phyloP scores from a whole-genome alignment of 768 basidiomycete genomes.

The Tephrocybe sp. region DNA sequence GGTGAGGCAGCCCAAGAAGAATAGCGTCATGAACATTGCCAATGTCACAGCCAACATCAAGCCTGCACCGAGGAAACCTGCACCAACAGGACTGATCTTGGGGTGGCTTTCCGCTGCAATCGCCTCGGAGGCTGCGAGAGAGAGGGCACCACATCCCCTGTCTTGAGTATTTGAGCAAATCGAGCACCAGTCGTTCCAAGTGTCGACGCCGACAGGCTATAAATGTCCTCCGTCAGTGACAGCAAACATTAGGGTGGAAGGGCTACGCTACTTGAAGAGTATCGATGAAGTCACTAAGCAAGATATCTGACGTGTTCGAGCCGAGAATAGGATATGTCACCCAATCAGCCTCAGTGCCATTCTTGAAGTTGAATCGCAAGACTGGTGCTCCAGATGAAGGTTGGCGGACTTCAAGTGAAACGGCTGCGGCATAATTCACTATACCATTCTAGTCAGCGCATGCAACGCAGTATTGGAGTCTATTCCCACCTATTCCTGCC shows the following conservation, averaged over 20 bases:
- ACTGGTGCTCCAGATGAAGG: constrained; percentile 41
- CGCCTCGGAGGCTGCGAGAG: constrained; percentile 30
- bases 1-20: constrained; percentile 37
- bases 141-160: constrained; percentile 53
- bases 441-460: not conserved
- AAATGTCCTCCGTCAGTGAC: not conserved
- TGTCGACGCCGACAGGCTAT: constrained; percentile 49
- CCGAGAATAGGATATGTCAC: constrained; percentile 45
- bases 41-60: constrained; percentile 42
- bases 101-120: constrained; percentile 24
- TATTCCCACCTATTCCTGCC: constrained; percentile 52
- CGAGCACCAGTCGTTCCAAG: constrained; percentile 55
- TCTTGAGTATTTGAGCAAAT: constrained; percentile 54
- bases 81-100: constrained; percentile 50
- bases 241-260: not conserved
- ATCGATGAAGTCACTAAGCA: constrained; percentile 48
- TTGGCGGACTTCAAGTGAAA: constrained; percentile 59
- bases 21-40: constrained; percentile 33
- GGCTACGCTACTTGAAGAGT: constrained; percentile 27
- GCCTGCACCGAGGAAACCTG: constrained; percentile 68
- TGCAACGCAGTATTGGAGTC: not conserved
- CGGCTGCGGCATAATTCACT: constrained; percentile 63
- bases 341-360: constrained; percentile 51
- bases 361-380: constrained; percentile 68
- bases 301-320: constrained; percentile 40